Base-by-base conservation (phyloP, 2,329 filamentous ascomycete species). In the Venturia oleaginea region DNA sequence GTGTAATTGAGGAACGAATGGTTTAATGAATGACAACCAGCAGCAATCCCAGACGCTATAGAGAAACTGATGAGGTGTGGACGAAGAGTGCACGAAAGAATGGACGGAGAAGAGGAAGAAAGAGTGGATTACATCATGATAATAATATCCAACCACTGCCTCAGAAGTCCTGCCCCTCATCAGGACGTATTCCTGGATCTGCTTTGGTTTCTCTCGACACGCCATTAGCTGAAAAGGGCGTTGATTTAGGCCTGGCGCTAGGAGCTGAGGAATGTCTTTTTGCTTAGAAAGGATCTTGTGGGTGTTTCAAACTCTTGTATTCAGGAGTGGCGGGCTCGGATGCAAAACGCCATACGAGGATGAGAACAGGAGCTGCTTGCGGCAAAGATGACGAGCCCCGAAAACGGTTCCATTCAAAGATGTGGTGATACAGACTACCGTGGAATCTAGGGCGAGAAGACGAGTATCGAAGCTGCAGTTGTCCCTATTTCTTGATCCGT, bases 31-130 rank as follows among this genome's bases (percentile, higher is more conserved):
- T 30, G 22, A 59, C 6, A 22, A 11, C 55, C 55, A 59, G 55
- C 55, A 38, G 55, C 55, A 59, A 59, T 59, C 55, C 24, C 55
- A 59, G 55, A 59, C 15, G 55, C 55, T 59, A 30, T 37, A 17
- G 38, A 40, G 55, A 22, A 34, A 40, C 8, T 59, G 55, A 38
- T 10, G 48, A 30, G 48, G 4, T 30, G 48, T 27, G 24, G 15
- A 54, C 24, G 48, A 30, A 30, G 48, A 54, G 27, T 8, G 13
- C 22, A 4, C 30, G 30, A 54, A 54, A 4, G 48, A 54, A 30
- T 54, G 48, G 48, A 30, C 30, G 19, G 15, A 54, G 48, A 27
- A 30, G 48, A 48, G 24, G 5, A 30, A 17, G 48, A 54, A 13
- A 54, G 48, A 54, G 2, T 54, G 30, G n/a, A n/a, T n/a, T n/a